These are phyloP conservation scores for Collybia sp. DNA, from an alignment of 768 basidiomycete species.

Conservation along the genomic window DNA sequence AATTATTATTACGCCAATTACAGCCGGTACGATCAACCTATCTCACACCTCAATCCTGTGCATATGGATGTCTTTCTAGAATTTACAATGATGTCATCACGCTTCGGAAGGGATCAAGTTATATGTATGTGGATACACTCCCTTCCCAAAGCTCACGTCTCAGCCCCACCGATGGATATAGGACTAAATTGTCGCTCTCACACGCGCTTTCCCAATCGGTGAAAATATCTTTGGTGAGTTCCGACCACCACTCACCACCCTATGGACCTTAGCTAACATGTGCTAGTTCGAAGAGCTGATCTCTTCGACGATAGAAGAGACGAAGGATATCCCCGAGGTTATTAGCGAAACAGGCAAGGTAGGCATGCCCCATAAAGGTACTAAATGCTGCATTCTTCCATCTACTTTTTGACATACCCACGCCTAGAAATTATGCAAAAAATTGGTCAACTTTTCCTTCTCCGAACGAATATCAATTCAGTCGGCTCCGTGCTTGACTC, in stretches of 20 bases:
- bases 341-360: slow-evolving; percentile 95
- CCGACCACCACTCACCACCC: not conserved
- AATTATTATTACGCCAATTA: slow-evolving; percentile 98
- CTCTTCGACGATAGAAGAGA: slow-evolving; percentile 90
- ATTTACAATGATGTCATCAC: slow-evolving; percentile 99
- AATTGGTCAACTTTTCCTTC: slow-evolving; percentile 90
- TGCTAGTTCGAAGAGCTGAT: slow-evolving; percentile 86
- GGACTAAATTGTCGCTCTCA: slow-evolving; percentile 94
- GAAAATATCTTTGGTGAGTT: slow-evolving; percentile 82
- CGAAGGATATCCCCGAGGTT: slow-evolving; percentile 91
- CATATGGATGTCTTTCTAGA: slow-evolving; percentile 25
- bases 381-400: slow-evolving; percentile 5
- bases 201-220: slow-evolving; percentile 96
- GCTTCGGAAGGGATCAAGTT: slow-evolving; percentile 88
- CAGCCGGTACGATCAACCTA: slow-evolving; percentile 58
- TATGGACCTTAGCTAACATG: not conserved
- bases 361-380: slow-evolving; percentile 81
- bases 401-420: slow-evolving; percentile 6
- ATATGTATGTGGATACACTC: slow-evolving; percentile 62
- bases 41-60: slow-evolving; percentile 2
- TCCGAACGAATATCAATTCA: slow-evolving; percentile 91
- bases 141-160: not conserved
- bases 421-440: slow-evolving; percentile 90
- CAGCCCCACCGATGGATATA: slow-evolving; percentile 21
- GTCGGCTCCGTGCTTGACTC: slow-evolving; percentile 97